Conservation (phyloP, 805 yeast genomes). For the Starmerella ratchasimensis region DNA sequence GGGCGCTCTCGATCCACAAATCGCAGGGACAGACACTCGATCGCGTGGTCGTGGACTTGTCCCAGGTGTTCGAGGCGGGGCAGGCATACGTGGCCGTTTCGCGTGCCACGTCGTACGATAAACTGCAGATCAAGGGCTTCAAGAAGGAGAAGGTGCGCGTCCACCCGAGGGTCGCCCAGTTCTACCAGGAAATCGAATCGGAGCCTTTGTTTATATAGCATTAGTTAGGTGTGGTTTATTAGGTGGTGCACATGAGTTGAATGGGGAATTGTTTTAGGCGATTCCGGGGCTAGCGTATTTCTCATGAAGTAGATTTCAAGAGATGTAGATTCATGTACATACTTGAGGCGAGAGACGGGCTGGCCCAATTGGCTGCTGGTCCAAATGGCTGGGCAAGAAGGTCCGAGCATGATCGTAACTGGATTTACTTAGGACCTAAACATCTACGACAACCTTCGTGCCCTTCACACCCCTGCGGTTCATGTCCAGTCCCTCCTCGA, state of each 20-base stretch:
- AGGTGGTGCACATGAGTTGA: background rate
- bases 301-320: no score
- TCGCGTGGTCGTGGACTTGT: conserved; percentile 62
- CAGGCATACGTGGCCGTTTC: conserved; percentile 95
- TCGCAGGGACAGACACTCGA: conserved; percentile 87
- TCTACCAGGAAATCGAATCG: conserved; percentile 34
- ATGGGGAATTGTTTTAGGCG: no score
- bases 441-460: conserved; percentile 19
- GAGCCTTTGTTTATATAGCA: no score
- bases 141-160: conserved; percentile 49
- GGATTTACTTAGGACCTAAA: background rate
- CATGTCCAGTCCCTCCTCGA: conserved; percentile 16
- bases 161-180: conserved; percentile 54
- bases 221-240: background rate
- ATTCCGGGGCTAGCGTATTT: no score
- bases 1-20: conserved; percentile 93
- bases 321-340: no score
- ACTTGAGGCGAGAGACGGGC: no score
- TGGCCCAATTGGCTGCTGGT: no score
- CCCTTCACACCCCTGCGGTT: conserved; percentile 19
- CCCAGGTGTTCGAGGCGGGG: conserved; percentile 71
- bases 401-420: no score
- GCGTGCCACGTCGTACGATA: conserved; percentile 69
- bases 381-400: no score
- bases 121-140: conserved; percentile 72